Evolutionary conservation across 352 stramenopile genomes (phyloP), one percentile per base, ranked within the genome.

Genomic region (Blastocystis sp.): DNA sequence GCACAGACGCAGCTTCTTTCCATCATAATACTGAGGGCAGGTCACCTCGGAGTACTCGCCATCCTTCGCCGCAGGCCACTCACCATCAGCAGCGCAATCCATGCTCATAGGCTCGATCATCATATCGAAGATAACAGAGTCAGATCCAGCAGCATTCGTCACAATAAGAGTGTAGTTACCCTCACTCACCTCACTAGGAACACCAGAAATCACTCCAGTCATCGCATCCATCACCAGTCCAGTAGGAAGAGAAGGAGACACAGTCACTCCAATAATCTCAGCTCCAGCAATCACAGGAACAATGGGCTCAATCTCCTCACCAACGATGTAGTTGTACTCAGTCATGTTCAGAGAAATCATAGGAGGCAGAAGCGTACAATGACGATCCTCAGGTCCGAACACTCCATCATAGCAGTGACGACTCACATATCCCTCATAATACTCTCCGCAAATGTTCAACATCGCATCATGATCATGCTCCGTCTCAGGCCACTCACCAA

Each of bases 251-350:
- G 4, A 48, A 27, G 75, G 75, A 27, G 24, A 32, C 14, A 85
- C 75, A 11, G 51, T 57, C 7, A 40, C 48, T 24, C 3, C 57
- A 21, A 24, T 36, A 38, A 24, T 48, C 4, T 42, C 75, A 16
- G 40, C 51, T 1, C 75, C 75, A 36, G 49, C 24, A 21, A 85
- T 44, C 3, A 76, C 36, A 11, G 75, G 75, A 14, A 64, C 49
- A 48, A 85, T 84, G n/a, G 73, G 54, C 24, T 7, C 34, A 40
- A 84, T 84, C 38, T 38, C 8, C 42, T 59, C 49, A 29, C 73
- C 73, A 32, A 51, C 73, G 21, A 84, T 48, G 34, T 56, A 71
- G 42, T 14, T 40, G 46, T 75, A 73, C 9, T 32, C 64, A 4
- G 54, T 84, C 7, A 53, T 51, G 24, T 53, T 49, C 38, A 73